A percentile compares a stretch with the other conserved stretches of the same genome.
Conservation (phyloP, 331 rosid species). For the Quercus tomentella region DNA sequence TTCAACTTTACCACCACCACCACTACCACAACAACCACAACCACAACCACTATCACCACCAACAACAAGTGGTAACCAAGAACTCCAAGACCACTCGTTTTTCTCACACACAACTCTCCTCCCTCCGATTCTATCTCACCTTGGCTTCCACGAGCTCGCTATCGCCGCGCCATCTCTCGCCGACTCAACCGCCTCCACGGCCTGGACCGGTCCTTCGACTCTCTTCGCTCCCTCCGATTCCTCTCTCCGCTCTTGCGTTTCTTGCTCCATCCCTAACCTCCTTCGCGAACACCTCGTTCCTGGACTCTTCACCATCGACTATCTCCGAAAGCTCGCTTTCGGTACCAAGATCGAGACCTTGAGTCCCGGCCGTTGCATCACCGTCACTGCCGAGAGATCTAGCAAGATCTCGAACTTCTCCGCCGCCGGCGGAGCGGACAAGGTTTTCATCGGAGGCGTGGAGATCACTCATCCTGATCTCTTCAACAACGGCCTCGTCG, state of each 20-base stretch:
- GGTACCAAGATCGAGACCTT: conserved; percentile 70
- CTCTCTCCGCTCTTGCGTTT: conserved; percentile 45
- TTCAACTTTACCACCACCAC: background rate
- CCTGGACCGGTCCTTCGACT: conserved; percentile 68
- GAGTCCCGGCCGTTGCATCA: conserved; percentile 66
- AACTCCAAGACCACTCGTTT: conserved; percentile 43
- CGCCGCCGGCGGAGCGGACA: background rate
- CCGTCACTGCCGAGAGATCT: conserved; percentile 40
- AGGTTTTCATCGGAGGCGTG: conserved; percentile 58
- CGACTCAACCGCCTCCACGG: conserved; percentile 14
- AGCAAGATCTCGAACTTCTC: conserved; percentile 5
- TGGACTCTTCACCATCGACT: conserved; percentile 59
- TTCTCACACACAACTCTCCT: conserved; percentile 53
- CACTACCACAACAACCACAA: conserved; percentile 1
- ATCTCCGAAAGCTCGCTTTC: conserved; percentile 49
- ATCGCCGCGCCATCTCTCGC: conserved; percentile 58
- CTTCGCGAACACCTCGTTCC: conserved; percentile 68
- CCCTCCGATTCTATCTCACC: conserved; percentile 63
- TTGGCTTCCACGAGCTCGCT: conserved; percentile 65
- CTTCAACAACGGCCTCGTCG: conserved; percentile 34
- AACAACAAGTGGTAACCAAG: conserved; percentile 5
- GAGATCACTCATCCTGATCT: conserved; percentile 58
- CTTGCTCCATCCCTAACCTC: conserved; percentile 57
- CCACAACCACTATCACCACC: conserved; percentile 34
- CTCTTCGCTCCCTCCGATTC: conserved; percentile 64